phyloP scores from a whole-genome alignment of 106 monocot genomes.

The Narthecium ossifragum region DNA sequence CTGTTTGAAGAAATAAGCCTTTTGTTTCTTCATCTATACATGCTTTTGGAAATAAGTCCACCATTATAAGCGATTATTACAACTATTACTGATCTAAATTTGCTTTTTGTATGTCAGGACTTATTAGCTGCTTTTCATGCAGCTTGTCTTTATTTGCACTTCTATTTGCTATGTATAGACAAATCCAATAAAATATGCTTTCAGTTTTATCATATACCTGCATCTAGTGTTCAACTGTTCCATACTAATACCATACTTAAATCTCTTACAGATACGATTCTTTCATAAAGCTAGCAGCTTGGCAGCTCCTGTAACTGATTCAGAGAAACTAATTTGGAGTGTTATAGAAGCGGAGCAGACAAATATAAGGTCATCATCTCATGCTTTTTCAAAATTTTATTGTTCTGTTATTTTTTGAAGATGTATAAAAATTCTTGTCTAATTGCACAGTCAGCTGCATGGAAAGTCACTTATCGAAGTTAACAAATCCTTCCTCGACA shows the following conservation, averaged over 20 bases:
- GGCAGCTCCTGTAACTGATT: slow-evolving; percentile 54
- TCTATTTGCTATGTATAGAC: no score
- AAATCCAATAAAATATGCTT: no score
- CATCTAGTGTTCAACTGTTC: neutral
- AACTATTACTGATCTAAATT: neutral
- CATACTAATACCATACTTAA: neutral
- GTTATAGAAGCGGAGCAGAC: slow-evolving; percentile 75
- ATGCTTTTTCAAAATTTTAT: slow-evolving; percentile 1
- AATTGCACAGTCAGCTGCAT: slow-evolving; percentile 65
- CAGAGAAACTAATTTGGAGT: slow-evolving; percentile 74
- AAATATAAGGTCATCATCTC: slow-evolving; percentile 52
- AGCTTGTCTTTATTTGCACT: no score
- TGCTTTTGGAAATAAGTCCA: no score
- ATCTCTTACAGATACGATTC: slow-evolving; percentile 59
- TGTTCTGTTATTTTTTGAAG: neutral
- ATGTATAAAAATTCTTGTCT: neutral
- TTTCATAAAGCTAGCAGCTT: slow-evolving; percentile 67
- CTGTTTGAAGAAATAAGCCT: no score
- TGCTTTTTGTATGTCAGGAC: no score
- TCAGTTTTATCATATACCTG: no score
- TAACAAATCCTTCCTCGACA: slow-evolving; percentile 66
- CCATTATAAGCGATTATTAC: no score
- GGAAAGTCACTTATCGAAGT: slow-evolving; percentile 75
- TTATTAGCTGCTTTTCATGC: no score
- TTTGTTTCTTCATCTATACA: no score